These are phyloP conservation scores for Thuidium tamariscinum DNA, from an alignment of 225 moss, liverwort and hornwort species.

Conservation along the genomic window DNA sequence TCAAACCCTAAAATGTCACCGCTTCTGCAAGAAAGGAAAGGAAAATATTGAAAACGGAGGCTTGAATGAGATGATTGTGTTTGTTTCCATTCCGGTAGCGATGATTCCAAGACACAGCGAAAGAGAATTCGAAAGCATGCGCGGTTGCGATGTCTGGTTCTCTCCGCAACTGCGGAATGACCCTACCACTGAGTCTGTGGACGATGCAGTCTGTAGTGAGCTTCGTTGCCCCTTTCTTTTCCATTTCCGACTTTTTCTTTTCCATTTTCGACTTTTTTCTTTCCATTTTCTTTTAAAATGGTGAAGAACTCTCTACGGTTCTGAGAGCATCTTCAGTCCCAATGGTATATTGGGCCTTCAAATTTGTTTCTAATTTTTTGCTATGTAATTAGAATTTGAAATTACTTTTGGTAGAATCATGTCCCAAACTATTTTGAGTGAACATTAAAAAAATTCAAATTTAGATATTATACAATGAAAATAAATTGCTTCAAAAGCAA, in stretches of 20 bases:
- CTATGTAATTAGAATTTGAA: background rate
- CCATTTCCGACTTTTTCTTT: background rate
- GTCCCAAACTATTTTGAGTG: too few relatives aligned
- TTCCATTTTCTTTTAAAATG: background rate
- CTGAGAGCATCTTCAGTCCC: rapidly evolving
- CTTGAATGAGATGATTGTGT: background rate
- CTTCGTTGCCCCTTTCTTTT: background rate
- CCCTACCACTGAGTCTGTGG: background rate
- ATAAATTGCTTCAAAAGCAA: rapidly evolving
- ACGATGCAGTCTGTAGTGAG: background rate
- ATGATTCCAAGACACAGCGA: background rate
- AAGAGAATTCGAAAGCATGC: background rate
- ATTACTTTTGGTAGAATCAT: background rate
- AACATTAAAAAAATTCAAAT: too few relatives aligned
- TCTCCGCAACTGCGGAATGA: background rate
- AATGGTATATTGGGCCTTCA: background rate
- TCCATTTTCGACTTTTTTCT: background rate
- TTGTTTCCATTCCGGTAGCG: background rate
- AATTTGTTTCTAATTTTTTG: background rate
- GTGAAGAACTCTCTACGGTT: background rate
- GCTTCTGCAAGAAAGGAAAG: background rate
- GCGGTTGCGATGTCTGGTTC: background rate
- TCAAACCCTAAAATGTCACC: background rate
- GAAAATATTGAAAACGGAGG: background rate
- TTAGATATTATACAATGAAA: background rate